phyloP scores from a whole-genome alignment of 129 eudicot species.

The Flaveria sonorensis region DNA sequence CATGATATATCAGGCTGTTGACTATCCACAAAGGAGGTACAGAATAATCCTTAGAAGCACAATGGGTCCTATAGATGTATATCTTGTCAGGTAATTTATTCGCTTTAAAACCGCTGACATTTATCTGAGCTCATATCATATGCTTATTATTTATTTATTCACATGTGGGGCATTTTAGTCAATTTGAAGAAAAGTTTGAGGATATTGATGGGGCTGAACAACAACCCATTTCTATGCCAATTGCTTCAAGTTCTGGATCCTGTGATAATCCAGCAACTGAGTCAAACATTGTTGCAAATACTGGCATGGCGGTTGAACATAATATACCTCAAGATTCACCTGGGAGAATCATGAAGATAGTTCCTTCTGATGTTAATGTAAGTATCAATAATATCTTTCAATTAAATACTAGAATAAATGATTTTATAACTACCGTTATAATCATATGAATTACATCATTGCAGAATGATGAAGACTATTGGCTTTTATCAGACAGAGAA shows the following conservation, averaged over 20 bases:
- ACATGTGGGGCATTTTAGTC: slow-evolving; percentile 48
- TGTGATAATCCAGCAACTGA: slow-evolving; percentile 48
- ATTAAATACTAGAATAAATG: not conserved
- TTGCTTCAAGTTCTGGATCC: slow-evolving; percentile 63
- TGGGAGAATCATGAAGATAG: slow-evolving; percentile 73
- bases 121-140: slow-evolving; percentile 62
- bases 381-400: slow-evolving; percentile 32
- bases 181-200: slow-evolving; percentile 98
- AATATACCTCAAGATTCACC: slow-evolving; percentile 56
- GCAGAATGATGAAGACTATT: slow-evolving; percentile 86
- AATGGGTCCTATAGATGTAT: slow-evolving; percentile 99
- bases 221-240: slow-evolving; percentile 49
- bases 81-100: slow-evolving; percentile 84
- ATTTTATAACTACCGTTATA: not conserved
- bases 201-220: slow-evolving; percentile 61
- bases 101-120: slow-evolving; percentile 79
- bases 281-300: slow-evolving; percentile 24
- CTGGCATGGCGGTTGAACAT: slow-evolving; percentile 36
- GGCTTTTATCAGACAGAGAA: slow-evolving; percentile 80
- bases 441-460: slow-evolving; percentile 11
- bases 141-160: not conserved
- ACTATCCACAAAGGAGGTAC: slow-evolving; percentile 93
- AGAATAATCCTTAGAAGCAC: slow-evolving; percentile 97
- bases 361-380: slow-evolving; percentile 77
- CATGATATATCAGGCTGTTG: slow-evolving; percentile 67